Percentiles rank a stretch among this genome's conserved stretches.
Evolutionary conservation across 1,284 basidiomycete species (phyloP).

Genomic region (Ganoderma sinense): DNA sequence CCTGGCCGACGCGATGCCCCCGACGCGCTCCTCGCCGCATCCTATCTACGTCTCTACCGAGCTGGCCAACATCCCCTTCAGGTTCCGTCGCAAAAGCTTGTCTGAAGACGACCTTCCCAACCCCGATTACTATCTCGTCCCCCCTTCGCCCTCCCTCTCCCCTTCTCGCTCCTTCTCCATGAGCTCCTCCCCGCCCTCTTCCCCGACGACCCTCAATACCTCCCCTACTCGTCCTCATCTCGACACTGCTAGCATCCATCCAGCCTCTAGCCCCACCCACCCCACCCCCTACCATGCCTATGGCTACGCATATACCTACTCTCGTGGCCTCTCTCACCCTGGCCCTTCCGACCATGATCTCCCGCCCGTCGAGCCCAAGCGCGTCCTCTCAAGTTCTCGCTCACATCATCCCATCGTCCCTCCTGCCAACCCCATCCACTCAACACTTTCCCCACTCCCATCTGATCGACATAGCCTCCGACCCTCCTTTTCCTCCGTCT

Average conservation of each 20-base stretch:
- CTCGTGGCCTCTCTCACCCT: slow-evolving; percentile 15
- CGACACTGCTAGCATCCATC: slow-evolving; percentile 16
- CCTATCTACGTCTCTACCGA: slow-evolving; percentile 12
- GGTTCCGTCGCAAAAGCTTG: slow-evolving; percentile 34
- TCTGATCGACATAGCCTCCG: slow-evolving; percentile 3
- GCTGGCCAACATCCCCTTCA: slow-evolving; percentile 30
- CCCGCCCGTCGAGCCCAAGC: background rate
- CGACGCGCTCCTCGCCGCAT: slow-evolving; percentile 13
- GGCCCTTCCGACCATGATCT: slow-evolving; percentile 14
- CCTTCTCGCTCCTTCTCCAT: slow-evolving; percentile 28
- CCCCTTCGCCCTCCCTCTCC: slow-evolving; percentile 27
- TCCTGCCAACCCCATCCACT: slow-evolving; percentile 4
- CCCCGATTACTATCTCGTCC: slow-evolving; percentile 19
- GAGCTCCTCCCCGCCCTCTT: slow-evolving; percentile 29
- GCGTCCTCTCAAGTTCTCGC: background rate
- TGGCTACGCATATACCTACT: slow-evolving; percentile 26
- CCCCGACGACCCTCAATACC: slow-evolving; percentile 21
- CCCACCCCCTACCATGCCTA: slow-evolving; percentile 17
- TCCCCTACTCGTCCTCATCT: slow-evolving; percentile 21
- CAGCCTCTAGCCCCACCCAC: slow-evolving; percentile 23
- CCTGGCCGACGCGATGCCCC: slow-evolving; percentile 17
- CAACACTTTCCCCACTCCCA: slow-evolving; percentile 7
- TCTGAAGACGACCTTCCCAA: slow-evolving; percentile 27
- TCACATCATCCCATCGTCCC: slow-evolving; percentile 23
- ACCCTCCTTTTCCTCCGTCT: slow-evolving; percentile 12